phyloP scores from a whole-genome alignment of 202 grass and related monocot genomes.

The Setaria viridis region DNA sequence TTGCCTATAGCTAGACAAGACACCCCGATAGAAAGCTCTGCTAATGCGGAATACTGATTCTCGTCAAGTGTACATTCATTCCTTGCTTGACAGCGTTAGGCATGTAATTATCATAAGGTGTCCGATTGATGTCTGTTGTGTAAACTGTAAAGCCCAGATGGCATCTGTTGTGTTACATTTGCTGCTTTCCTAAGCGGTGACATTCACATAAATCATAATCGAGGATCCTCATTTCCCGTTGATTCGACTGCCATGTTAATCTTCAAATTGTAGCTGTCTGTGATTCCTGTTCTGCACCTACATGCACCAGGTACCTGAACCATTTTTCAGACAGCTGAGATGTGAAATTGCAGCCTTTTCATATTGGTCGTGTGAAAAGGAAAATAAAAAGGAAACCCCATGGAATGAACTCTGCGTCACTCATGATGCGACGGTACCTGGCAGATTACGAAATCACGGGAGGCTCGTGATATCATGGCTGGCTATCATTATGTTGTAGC shows the following conservation, averaged over 20 bases:
- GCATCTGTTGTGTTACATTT: slow-evolving; percentile 25
- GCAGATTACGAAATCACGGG: slow-evolving; percentile 16
- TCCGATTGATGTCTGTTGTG: slow-evolving; percentile 33
- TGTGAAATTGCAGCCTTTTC: background rate
- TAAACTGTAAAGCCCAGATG: slow-evolving; percentile 18
- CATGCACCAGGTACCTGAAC: background rate
- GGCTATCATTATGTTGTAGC: background rate
- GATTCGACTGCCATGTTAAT: background rate
- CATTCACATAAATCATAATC: slow-evolving; percentile 21
- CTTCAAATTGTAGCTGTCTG: background rate
- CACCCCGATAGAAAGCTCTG: slow-evolving; percentile 27
- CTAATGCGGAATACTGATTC: slow-evolving; percentile 48
- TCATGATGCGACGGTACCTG: background rate
- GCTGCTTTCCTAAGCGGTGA: background rate
- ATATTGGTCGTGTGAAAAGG: background rate
- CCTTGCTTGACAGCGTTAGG: slow-evolving; percentile 33
- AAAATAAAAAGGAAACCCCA: background rate
- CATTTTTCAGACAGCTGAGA: background rate
- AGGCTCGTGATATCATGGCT: slow-evolving; percentile 1
- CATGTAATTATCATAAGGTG: slow-evolving; percentile 49
- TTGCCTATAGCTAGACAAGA: slow-evolving; percentile 29
- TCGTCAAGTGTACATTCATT: slow-evolving; percentile 45
- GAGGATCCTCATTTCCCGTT: background rate
- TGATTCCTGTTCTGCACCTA: background rate
- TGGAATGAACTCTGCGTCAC: background rate